These are phyloP conservation scores for Sicyos edulis DNA, from an alignment of 306 rosid species.

Conservation along the genomic window DNA sequence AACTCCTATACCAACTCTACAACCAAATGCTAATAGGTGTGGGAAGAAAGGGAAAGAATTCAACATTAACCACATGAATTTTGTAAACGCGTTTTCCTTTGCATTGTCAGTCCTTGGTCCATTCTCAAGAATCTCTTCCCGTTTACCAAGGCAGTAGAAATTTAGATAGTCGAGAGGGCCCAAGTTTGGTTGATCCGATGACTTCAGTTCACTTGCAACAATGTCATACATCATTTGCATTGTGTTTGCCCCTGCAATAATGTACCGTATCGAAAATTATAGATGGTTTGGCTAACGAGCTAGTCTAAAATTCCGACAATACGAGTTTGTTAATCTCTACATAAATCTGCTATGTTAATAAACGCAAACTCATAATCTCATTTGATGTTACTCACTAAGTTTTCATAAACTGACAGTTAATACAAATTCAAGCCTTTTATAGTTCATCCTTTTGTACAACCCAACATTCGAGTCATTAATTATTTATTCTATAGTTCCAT, in stretches of 20 bases:
- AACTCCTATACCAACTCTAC: neutral
- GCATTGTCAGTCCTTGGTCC: conserved; percentile 28
- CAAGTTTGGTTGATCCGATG: conserved; percentile 31
- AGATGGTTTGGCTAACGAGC: neutral
- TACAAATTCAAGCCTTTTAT: neutral
- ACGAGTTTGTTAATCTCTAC: neutral
- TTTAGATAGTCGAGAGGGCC: conserved; percentile 77
- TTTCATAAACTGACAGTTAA: neutral
- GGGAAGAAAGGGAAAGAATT: neutral
- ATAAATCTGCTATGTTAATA: neutral
- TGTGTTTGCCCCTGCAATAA: conserved; percentile 64
- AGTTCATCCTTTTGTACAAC: neutral
- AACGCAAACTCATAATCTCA: neutral
- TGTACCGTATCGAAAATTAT: conserved; percentile 6
- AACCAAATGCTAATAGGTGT: neutral
- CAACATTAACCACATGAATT: neutral
- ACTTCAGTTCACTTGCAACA: conserved; percentile 56
- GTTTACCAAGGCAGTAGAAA: conserved; percentile 93
- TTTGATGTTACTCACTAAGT: neutral
- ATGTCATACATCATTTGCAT: conserved; percentile 74
- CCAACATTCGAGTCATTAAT: neutral
- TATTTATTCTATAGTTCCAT: neutral
- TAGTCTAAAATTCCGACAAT: neutral
- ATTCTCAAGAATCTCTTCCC: conserved; percentile 48
- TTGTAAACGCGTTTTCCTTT: neutral